Evolutionary conservation across 2,329 filamentous ascomycete genomes (phyloP), one percentile per base, ranked within the genome.

Genomic region (Fusarium caatingaense): DNA sequence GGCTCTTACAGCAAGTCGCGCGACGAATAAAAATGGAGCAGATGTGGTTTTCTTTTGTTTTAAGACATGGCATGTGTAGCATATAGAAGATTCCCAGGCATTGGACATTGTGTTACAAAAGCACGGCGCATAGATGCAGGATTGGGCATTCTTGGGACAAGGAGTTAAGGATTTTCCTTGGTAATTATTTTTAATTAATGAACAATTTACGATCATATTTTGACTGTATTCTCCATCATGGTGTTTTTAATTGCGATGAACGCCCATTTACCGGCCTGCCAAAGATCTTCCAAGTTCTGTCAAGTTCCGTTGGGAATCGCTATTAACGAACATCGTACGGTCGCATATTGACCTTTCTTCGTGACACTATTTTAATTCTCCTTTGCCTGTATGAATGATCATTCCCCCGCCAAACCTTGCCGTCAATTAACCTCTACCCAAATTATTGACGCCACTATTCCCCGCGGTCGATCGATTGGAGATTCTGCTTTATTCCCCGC

Each of bases 21-120:
- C 20, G 44, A 50, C 15, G 56, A 64, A 9, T 71, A 60, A 37
- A 32, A 27, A 9, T 21, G 18, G 15, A 11, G 21, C 20, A 20
- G 13, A 41, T 25, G 23, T 51, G 13, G 1, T 21, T 42, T 61
- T 44, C 49, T 25, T 53, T 66, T 51, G 32, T 47, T 60, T 23
- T 25, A 16, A 66, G 40, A 55, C n/a, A 16, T 13, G 60, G 40
- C 41, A 66, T 53, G 20, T 66, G 63, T 61, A 66, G 48, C 62
- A 66, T 66, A 65, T 66, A 66, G 61, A 62, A 60, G 55, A 66
- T 66, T 66, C 55, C 37, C 48, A 34, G 48, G 48, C 30, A 60
- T 51, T 41, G 59, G 30, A 55, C 23, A 47, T 45, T 46, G 59
- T 65, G 42, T 60, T 64, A 59, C 27, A 66, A 51, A 66, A 66